phyloP scores from a whole-genome alignment of 2,329 filamentous ascomycete species.

The Graphilbum ipis-grandicollis region DNA sequence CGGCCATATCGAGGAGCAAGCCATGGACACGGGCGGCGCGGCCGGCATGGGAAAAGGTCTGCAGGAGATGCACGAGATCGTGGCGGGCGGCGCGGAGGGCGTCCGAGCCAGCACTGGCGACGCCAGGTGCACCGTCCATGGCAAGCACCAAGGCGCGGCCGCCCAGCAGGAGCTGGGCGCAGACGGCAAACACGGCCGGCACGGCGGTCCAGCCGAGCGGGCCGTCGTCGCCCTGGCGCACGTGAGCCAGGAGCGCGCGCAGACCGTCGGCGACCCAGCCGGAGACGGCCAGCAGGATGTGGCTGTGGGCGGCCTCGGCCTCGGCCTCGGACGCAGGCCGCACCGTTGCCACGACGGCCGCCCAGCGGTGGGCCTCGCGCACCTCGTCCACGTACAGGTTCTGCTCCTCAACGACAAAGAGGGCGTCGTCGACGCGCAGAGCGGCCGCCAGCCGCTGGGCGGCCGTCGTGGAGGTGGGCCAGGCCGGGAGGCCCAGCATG shows the following conservation, averaged over 20 bases:
- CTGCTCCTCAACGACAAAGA: conserved; percentile 83
- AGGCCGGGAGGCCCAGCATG: conserved; percentile 18
- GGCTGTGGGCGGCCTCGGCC: conserved; percentile 5
- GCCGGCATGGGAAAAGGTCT: conserved; percentile 1
- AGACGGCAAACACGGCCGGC: conserved; percentile 47
- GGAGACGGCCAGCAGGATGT: conserved; percentile 10
- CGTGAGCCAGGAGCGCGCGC: conserved; percentile 17
- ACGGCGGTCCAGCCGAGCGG: conserved; percentile 58
- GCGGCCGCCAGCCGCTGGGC: conserved; percentile 24
- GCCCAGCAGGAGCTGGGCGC: conserved; percentile 26
- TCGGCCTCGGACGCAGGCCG: conserved; percentile 8
- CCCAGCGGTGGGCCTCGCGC: conserved; percentile 56
- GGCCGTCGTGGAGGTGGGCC: conserved; percentile 14
- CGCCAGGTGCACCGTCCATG: not conserved
- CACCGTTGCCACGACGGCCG: conserved; percentile 22
- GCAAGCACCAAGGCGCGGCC: conserved; percentile 20
- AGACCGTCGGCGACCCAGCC: conserved; percentile 36
- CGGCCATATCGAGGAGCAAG: conserved; percentile 6
- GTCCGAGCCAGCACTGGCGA: not conserved
- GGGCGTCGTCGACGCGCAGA: conserved; percentile 40
- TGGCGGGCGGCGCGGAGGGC: not conserved
- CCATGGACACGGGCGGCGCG: conserved; percentile 6
- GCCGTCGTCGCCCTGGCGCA: conserved; percentile 30
- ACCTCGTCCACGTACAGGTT: conserved; percentile 85
- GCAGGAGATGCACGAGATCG: not conserved